These are phyloP conservation scores for Tylopilus vinaceipallidus DNA, from an alignment of 768 basidiomycete species.

Conservation along the genomic window DNA sequence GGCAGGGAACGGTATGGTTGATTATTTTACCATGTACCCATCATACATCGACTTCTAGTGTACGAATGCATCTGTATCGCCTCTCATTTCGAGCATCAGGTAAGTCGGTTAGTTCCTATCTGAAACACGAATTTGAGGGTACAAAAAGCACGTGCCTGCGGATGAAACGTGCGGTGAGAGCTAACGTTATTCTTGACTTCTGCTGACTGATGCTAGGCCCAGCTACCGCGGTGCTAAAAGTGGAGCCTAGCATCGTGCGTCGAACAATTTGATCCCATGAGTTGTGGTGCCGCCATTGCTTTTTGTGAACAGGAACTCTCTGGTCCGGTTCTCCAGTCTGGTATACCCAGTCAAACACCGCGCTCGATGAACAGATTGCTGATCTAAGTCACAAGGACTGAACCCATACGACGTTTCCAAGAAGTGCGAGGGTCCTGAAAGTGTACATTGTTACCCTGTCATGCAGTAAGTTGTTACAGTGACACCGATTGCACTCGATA, in stretches of 20 bases:
- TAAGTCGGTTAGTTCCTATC: neutral
- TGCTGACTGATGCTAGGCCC: neutral
- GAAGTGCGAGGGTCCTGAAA: conserved; percentile 51
- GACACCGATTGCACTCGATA: neutral
- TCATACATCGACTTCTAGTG: conserved; percentile 53
- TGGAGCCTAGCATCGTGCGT: conserved; percentile 57
- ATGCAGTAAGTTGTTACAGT: conserved; percentile 38
- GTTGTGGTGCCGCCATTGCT: conserved; percentile 59
- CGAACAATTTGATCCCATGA: conserved; percentile 60
- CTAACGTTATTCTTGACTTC: neutral
- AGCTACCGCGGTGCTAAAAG: conserved; percentile 74
- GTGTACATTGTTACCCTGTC: conserved; percentile 58
- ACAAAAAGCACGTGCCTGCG: conserved; percentile 31
- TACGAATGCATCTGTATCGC: conserved; percentile 40
- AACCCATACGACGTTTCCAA: conserved; percentile 69
- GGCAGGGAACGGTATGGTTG: conserved; percentile 40
- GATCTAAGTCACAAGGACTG: conserved; percentile 29
- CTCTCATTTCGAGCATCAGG: conserved; percentile 28
- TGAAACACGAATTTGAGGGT: neutral
- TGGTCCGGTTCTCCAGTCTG: conserved; percentile 25
- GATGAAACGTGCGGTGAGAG: conserved; percentile 39
- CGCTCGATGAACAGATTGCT: neutral
- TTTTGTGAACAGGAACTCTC: conserved; percentile 55
- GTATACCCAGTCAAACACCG: conserved; percentile 1
- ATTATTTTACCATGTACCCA: conserved; percentile 34